Evolutionary conservation across 2,329 filamentous ascomycete species (phyloP).

Genomic region (Penicillium crustosum): DNA sequence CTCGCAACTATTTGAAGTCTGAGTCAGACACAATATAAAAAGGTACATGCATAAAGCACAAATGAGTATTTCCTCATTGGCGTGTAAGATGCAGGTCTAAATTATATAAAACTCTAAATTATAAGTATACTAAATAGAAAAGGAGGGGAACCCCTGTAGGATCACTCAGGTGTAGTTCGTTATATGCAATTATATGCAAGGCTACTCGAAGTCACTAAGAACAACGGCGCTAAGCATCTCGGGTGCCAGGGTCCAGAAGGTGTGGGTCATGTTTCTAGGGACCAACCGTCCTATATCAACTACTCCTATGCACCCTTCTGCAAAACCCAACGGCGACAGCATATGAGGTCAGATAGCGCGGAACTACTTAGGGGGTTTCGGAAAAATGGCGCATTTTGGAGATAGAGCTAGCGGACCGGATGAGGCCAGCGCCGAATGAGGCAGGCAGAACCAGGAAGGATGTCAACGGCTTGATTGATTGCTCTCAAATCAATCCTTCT

Average conservation of each 20-base stretch:
- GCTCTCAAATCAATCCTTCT: neutral
- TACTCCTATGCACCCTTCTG: constrained; percentile 30
- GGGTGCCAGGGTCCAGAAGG: constrained; percentile 49
- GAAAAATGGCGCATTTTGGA: constrained; percentile 32
- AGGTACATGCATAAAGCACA: neutral
- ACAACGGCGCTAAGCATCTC: constrained; percentile 49
- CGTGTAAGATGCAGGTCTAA: neutral
- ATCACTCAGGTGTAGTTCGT: constrained; percentile 26
- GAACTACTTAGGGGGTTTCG: constrained; percentile 41
- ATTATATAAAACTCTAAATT: neutral
- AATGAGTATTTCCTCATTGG: neutral
- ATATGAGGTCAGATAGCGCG: constrained; percentile 32
- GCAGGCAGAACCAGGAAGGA: constrained; percentile 11
- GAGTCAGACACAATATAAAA: neutral
- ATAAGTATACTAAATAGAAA: neutral
- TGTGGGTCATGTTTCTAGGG: constrained; percentile 48
- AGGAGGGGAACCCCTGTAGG: neutral
- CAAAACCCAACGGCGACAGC: constrained; percentile 43
- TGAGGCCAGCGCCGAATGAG: constrained; percentile 4
- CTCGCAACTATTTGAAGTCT: neutral
- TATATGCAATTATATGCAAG: constrained; percentile 1
- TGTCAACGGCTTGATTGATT: constrained; percentile 10
- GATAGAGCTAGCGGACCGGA: constrained; percentile 21
- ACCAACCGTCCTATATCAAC: constrained; percentile 47
- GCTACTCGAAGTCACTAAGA: constrained; percentile 51